Evolutionary conservation across 78 protist species (phyloP).

Genomic region (Kipferlia bialata): DNA sequence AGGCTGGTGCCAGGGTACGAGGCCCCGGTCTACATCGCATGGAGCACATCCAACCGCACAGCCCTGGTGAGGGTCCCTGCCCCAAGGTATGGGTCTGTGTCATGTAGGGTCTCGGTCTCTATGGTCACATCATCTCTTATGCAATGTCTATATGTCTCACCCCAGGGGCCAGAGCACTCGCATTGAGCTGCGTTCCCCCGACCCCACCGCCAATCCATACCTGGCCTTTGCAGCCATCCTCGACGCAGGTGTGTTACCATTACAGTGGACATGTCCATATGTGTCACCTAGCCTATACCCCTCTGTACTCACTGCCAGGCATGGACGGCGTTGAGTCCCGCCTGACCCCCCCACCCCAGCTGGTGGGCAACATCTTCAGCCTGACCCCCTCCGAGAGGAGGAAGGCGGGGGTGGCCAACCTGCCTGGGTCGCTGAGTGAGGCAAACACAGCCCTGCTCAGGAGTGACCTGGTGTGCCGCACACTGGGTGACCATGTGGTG

Average conservation of each 20-base stretch:
- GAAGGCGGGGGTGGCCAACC: background rate
- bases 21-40: background rate
- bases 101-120: too few relatives aligned
- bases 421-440: background rate
- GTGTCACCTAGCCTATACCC: too few relatives aligned
- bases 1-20: background rate
- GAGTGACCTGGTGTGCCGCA: background rate
- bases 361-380: background rate
- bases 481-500: background rate
- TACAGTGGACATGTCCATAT: too few relatives aligned
- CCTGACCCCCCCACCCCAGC: background rate
- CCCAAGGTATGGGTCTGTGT: too few relatives aligned
- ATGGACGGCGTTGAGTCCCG: background rate
- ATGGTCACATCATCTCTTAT: too few relatives aligned
- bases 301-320: too few relatives aligned
- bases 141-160: too few relatives aligned
- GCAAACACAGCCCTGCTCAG: background rate
- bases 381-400: too few relatives aligned
- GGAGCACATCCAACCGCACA: slow-evolving; percentile 3
- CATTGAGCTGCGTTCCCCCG: background rate
- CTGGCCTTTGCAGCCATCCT: slow-evolving; percentile 3
- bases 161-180: too few relatives aligned
- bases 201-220: slow-evolving; percentile 7
- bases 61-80: slow-evolving; percentile 2
- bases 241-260: too few relatives aligned